Evolutionary conservation across 2,329 filamentous ascomycete species (phyloP).

Genomic region (Sclerotinia minor): DNA sequence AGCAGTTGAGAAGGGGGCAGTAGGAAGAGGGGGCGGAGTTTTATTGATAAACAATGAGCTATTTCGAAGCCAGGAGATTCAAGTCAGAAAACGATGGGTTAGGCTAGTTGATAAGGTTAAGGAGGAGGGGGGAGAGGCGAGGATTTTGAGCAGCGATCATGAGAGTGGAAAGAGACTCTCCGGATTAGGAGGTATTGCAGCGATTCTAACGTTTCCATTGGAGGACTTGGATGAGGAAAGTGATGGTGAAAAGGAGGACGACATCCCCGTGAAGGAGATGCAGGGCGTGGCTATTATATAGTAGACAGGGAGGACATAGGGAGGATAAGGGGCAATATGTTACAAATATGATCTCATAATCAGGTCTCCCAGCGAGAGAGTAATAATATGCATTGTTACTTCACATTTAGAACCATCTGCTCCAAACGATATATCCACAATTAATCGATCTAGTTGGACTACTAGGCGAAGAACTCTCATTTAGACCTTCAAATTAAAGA

Average conservation of each 20-base stretch:
- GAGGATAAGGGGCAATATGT: not conserved
- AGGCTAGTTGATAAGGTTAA: conserved; percentile 84
- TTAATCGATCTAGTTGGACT: not conserved
- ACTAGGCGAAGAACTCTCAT: too few relatives aligned
- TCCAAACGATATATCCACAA: too few relatives aligned
- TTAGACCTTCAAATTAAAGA: too few relatives aligned
- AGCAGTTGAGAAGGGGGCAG: conserved; percentile 83
- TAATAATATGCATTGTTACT: not conserved
- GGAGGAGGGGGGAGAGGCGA: conserved; percentile 80
- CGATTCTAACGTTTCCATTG: conserved; percentile 86
- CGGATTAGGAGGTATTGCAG: conserved; percentile 82
- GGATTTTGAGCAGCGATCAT: conserved; percentile 89
- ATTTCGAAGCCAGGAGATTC: conserved; percentile 80
- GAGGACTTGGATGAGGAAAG: conserved; percentile 74
- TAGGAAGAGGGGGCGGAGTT: conserved; percentile 81
- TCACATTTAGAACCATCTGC: too few relatives aligned
- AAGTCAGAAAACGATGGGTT: conserved; percentile 77
- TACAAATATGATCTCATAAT: not conserved
- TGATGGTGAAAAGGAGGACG: conserved; percentile 38
- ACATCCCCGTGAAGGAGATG: not conserved
- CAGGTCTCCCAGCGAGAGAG: not conserved
- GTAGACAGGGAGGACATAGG: too few relatives aligned
- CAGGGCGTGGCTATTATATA: conserved; percentile 20
- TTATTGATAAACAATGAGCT: conserved; percentile 84
- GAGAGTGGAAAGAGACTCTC: conserved; percentile 88